These are phyloP conservation scores for Ophiostoma tasmaniense DNA, from an alignment of 2,329 filamentous ascomycete genomes.

Conservation along the genomic window DNA sequence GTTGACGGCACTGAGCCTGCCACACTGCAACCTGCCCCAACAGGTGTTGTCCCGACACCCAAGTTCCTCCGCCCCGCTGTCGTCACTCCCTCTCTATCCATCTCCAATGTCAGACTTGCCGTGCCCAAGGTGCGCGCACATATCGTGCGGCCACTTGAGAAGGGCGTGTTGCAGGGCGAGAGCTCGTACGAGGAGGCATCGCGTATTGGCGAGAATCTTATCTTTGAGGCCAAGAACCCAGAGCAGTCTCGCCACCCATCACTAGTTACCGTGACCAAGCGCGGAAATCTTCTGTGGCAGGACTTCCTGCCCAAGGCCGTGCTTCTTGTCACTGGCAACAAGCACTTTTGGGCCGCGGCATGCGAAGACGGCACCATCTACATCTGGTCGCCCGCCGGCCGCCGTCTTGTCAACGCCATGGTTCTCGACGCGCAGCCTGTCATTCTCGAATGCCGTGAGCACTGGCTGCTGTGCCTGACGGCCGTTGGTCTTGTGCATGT, in stretches of 20 bases:
- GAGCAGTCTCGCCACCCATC: conserved; percentile 70
- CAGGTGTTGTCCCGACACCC: conserved; percentile 60
- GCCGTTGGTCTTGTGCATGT: conserved; percentile 84
- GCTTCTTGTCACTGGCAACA: conserved; percentile 83
- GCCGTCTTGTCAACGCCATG: conserved; percentile 74
- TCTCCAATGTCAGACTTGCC: conserved; percentile 77
- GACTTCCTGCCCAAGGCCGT: conserved; percentile 83
- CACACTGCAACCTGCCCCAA: conserved; percentile 48
- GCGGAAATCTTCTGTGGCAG: conserved; percentile 79
- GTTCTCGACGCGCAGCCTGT: conserved; percentile 88
- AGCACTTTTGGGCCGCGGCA: conserved; percentile 82
- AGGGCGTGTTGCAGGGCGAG: conserved; percentile 47
- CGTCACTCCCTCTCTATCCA: conserved; percentile 67
- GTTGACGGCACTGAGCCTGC: conserved; percentile 71
- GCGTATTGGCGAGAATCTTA: conserved; percentile 58
- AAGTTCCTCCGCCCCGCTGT: conserved; percentile 85
- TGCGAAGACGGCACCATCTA: conserved; percentile 90
- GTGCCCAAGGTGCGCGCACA: conserved; percentile 79
- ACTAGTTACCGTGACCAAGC: conserved; percentile 70
- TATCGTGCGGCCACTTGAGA: conserved; percentile 73
- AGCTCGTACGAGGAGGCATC: conserved; percentile 51
- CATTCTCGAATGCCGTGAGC: conserved; percentile 80
- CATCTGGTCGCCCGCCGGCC: conserved; percentile 84
- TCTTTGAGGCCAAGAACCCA: conserved; percentile 86
- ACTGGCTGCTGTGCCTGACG: conserved; percentile 84